Evolutionary conservation across 2,329 filamentous ascomycete species (phyloP).

Genomic region (Teratosphaeria nubilosa): DNA sequence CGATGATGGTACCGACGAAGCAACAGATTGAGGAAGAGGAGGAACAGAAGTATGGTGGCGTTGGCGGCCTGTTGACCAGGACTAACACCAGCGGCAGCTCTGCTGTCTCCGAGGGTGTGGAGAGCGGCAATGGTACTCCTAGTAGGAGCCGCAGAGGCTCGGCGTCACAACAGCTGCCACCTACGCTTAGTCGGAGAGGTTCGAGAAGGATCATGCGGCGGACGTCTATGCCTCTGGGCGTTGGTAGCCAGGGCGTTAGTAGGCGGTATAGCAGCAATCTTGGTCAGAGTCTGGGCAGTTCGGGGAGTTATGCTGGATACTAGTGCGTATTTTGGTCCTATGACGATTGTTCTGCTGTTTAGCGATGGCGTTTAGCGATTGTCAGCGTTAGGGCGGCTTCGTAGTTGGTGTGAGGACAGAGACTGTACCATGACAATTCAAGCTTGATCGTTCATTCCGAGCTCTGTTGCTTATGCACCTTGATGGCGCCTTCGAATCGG

Average conservation of each 20-base stretch:
- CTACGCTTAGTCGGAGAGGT: constrained; percentile 12
- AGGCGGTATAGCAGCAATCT: constrained; percentile 37
- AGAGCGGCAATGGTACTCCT: constrained; percentile 9
- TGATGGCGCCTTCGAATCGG: no score
- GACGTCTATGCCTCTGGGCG: constrained; percentile 36
- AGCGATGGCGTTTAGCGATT: neutral
- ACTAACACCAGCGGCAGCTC: constrained; percentile 21
- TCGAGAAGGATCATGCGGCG: constrained; percentile 27
- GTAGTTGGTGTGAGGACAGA: neutral
- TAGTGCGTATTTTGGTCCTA: neutral
- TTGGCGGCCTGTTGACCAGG: constrained; percentile 24
- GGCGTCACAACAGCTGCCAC: constrained; percentile 3
- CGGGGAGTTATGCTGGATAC: constrained; percentile 10
- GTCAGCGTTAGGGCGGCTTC: neutral
- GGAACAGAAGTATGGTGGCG: constrained; percentile 31
- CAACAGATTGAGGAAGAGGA: constrained; percentile 11
- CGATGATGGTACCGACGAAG: constrained; percentile 1
- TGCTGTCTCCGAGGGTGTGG: constrained; percentile 13
- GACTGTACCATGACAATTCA: neutral
- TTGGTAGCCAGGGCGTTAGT: constrained; percentile 33
- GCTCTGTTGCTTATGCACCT: neutral
- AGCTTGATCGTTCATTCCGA: neutral
- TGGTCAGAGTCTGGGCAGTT: constrained; percentile 28
- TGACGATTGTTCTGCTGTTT: neutral
- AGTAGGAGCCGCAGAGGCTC: constrained; percentile 5